phyloP scores from a whole-genome alignment of 176 grass and related monocot genomes.

The Panicum miliaceum region DNA sequence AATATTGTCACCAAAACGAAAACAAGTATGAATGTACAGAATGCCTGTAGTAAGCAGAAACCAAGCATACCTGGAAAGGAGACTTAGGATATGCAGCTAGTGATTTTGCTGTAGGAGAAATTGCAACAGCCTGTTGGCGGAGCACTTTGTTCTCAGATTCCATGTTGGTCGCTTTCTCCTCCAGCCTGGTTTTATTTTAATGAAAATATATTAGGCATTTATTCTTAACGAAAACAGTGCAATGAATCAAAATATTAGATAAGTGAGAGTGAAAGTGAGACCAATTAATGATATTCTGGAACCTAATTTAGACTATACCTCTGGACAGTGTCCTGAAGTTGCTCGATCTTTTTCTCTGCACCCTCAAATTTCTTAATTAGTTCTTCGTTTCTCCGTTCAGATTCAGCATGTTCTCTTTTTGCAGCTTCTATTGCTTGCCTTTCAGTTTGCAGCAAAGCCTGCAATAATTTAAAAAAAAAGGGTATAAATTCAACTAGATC shows the following conservation, averaged over 20 bases:
- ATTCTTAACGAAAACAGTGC: constrained; percentile 22
- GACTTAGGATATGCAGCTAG: constrained; percentile 76
- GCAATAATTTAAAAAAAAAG: constrained; percentile 39
- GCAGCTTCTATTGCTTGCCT: constrained; percentile 67
- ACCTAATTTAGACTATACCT: constrained; percentile 62
- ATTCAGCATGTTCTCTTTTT: constrained; percentile 77
- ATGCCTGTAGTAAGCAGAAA: constrained; percentile 27
- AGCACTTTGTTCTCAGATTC: constrained; percentile 96
- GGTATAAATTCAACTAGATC: constrained; percentile 24
- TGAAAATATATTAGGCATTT: constrained; percentile 24
- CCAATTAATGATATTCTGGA: constrained; percentile 18
- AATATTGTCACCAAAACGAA: constrained; percentile 29
- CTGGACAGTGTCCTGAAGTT: constrained; percentile 89
- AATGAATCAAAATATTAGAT: constrained; percentile 34
- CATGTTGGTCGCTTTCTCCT: constrained; percentile 92
- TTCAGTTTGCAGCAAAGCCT: constrained; percentile 83
- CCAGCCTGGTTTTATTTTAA: constrained; percentile 57
- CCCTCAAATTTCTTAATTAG: constrained; percentile 84
- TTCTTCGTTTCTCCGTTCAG: constrained; percentile 79
- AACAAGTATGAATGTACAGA: constrained; percentile 28
- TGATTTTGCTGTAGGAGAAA: constrained; percentile 85
- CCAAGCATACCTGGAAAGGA: constrained; percentile 48
- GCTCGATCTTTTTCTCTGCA: constrained; percentile 80
- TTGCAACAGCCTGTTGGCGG: constrained; percentile 94
- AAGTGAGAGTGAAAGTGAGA: not conserved